Percentiles rank a stretch among this genome's conserved stretches.
Evolutionary conservation across 2,329 filamentous ascomycete species (phyloP).

Genomic region (Ascomycota sp.): DNA sequence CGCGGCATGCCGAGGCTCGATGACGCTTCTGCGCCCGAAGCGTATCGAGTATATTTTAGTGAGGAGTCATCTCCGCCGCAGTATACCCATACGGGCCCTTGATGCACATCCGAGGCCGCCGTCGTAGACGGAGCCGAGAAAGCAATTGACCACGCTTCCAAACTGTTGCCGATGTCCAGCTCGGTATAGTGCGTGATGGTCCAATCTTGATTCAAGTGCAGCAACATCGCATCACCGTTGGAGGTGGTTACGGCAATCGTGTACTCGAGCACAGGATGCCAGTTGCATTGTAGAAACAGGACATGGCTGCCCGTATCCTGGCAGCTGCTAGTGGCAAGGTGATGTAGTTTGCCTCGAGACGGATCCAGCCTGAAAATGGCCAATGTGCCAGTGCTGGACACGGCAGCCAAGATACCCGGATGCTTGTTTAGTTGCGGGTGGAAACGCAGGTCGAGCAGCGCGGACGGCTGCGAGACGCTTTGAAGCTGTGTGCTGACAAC

Average conservation of each 20-base stretch:
- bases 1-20: conserved; percentile 4
- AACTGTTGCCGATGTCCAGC: conserved; percentile 24
- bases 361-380: conserved; percentile 36
- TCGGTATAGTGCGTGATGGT: conserved; percentile 12
- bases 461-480: conserved; percentile 40
- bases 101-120: conserved; percentile 6
- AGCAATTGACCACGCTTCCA: conserved; percentile 55
- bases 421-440: conserved; percentile 20
- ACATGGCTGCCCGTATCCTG: conserved; percentile 30
- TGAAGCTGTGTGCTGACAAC: conserved; percentile 18
- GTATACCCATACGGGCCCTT: conserved; percentile 21
- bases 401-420: conserved; percentile 41
- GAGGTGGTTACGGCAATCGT: conserved; percentile 51
- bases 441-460: conserved; percentile 72
- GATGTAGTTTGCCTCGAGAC: conserved; percentile 12
- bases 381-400: conserved; percentile 54
- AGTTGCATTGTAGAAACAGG: conserved; percentile 50
- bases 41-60: conserved; percentile 23
- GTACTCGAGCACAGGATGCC: conserved; percentile 35
- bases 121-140: conserved; percentile 21
- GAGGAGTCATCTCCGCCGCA: conserved; percentile 58
- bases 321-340: conserved; percentile 22
- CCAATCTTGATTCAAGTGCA: conserved; percentile 23
- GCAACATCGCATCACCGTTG: conserved; percentile 36
- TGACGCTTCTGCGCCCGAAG: conserved; percentile 2